These are phyloP conservation scores for Helicostylum pulchrum DNA, from an alignment of 192 early-diverging fungal species.

Conservation along the genomic window DNA sequence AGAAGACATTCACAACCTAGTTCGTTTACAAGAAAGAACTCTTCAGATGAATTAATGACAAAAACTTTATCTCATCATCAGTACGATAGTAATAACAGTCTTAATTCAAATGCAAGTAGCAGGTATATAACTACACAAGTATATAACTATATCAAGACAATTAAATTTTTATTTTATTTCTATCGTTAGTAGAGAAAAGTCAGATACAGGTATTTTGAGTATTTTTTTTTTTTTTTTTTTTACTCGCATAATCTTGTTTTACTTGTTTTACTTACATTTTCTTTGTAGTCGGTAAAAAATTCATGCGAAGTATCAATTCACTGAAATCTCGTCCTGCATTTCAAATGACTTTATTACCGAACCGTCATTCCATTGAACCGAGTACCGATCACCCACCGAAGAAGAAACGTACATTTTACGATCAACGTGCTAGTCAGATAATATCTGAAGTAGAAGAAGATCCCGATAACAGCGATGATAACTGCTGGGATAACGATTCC, in stretches of 20 bases:
- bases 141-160: background rate
- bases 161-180: background rate
- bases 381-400: constrained; percentile 4
- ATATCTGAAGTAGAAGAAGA: background rate
- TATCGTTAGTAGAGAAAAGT: background rate
- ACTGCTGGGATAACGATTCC: no score
- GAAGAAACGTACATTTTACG: background rate
- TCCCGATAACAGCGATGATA: no score
- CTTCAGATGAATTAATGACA: background rate
- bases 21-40: background rate
- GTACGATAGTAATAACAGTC: background rate
- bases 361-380: constrained; percentile 5
- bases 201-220: background rate
- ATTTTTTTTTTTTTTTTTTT: background rate
- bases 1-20: background rate
- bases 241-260: no score
- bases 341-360: constrained; percentile 12
- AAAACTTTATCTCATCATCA: background rate
- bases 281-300: constrained; percentile 1
- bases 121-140: background rate
- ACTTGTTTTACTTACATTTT: no score
- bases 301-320: constrained; percentile 4
- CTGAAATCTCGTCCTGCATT: constrained; percentile 10
- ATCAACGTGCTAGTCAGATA: background rate
- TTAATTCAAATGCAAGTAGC: background rate